These are phyloP conservation scores for Linum lewisii DNA, from an alignment of 345 rosid species.

Conservation along the genomic window DNA sequence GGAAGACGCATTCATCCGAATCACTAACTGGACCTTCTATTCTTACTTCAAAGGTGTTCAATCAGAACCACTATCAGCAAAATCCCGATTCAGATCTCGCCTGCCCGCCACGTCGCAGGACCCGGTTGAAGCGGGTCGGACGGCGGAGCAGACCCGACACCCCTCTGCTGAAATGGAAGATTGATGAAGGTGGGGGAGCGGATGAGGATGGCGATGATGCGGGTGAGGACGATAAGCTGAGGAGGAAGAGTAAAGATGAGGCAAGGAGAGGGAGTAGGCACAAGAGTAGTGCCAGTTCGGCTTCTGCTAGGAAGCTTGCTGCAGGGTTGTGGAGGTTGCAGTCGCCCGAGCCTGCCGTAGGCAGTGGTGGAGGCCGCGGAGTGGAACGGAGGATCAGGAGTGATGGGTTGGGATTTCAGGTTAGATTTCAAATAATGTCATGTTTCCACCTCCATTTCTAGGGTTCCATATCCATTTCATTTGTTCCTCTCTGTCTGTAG, in stretches of 20 bases:
- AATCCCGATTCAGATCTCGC: slow-evolving; percentile 43
- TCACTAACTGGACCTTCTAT: slow-evolving; percentile 18
- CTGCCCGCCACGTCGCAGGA: slow-evolving; percentile 38
- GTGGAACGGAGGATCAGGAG: slow-evolving; percentile 22
- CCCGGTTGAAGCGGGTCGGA: slow-evolving; percentile 43
- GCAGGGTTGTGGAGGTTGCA: slow-evolving; percentile 88
- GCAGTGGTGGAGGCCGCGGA: slow-evolving; percentile 7
- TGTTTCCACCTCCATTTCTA: not conserved
- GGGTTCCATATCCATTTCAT: not conserved
- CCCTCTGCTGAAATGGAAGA: slow-evolving; percentile 74
- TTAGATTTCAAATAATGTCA: slow-evolving; percentile 11
- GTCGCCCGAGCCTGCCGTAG: slow-evolving; percentile 33
- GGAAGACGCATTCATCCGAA: slow-evolving; percentile 37
- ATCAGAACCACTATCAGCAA: slow-evolving; percentile 16
- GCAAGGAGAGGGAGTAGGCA: slow-evolving; percentile 16
- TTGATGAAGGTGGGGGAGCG: slow-evolving; percentile 39
- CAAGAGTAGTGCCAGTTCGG: slow-evolving; percentile 24
- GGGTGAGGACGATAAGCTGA: slow-evolving; percentile 9
- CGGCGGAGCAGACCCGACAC: slow-evolving; percentile 70
- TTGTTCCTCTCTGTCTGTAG: not conserved
- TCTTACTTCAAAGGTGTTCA: slow-evolving; percentile 8
- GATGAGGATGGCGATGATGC: slow-evolving; percentile 23
- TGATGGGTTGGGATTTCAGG: slow-evolving; percentile 57
- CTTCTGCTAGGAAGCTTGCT: slow-evolving; percentile 84
- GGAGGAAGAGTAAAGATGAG: not conserved